Percentiles rank a stretch among this genome's conserved stretches.
Evolutionary conservation across 2,329 filamentous ascomycete genomes (phyloP).

Genomic region (Bimuria novae-zelandiae): DNA sequence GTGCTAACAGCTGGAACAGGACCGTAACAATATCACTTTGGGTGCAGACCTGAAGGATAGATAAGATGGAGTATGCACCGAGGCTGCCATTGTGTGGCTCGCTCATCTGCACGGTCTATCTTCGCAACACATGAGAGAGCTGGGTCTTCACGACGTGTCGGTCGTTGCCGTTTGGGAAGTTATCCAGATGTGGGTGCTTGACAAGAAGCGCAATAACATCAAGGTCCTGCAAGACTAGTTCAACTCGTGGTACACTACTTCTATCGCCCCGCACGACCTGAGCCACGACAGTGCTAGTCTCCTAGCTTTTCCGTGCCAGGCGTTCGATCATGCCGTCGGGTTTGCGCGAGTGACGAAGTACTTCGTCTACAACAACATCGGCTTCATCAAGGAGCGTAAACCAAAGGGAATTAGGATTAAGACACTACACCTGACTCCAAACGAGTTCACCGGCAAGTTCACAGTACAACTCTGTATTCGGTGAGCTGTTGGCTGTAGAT

Average conservation of each 20-base stretch:
- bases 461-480: neutral
- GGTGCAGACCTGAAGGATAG: conserved; percentile 12
- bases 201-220: conserved; percentile 10
- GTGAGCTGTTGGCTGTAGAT: no score
- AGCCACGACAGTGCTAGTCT: conserved; percentile 10
- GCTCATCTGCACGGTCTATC: conserved; percentile 18
- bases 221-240: conserved; percentile 15
- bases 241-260: conserved; percentile 16
- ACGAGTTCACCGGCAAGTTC: conserved; percentile 25
- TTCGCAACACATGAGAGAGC: conserved; percentile 13
- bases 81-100: conserved; percentile 16
- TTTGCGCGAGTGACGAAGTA: conserved; percentile 34
- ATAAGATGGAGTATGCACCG: conserved; percentile 14
- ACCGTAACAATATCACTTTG: conserved; percentile 16
- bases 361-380: conserved; percentile 37
- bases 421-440: conserved; percentile 16
- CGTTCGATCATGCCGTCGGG: conserved; percentile 34
- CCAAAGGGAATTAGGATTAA: conserved; percentile 26
- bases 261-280: conserved; percentile 7
- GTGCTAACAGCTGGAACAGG: neutral
- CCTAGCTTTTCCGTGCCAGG: conserved; percentile 33
- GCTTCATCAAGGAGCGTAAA: conserved; percentile 30
- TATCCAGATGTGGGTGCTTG: conserved; percentile 10
- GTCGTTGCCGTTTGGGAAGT: conserved; percentile 18
- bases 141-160: conserved; percentile 18